These are phyloP conservation scores for barrel medic (Medicago truncatula) DNA, from an alignment of 306 rosid genomes.

Conservation along the genomic window DNA sequence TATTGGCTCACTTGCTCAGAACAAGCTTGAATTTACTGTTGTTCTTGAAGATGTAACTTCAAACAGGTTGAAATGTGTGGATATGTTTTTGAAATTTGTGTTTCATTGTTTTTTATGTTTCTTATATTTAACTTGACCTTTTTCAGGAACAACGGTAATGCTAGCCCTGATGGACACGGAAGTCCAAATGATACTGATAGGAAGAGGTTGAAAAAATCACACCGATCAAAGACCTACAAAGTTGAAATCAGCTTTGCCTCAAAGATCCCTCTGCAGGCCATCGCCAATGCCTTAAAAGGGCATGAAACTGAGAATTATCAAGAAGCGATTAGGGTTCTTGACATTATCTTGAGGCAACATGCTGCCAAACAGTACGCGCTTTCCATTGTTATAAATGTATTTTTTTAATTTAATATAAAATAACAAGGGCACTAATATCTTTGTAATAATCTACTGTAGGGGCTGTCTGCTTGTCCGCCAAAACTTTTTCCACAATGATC, in stretches of 20 bases:
- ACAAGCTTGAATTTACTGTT: constrained; percentile 83
- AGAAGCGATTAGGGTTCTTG: constrained; percentile 88
- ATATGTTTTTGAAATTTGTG: neutral
- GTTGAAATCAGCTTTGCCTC: constrained; percentile 92
- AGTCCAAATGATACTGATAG: constrained; percentile 70
- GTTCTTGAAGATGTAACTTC: constrained; percentile 75
- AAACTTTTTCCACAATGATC: constrained; percentile 78
- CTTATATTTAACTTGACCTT: neutral
- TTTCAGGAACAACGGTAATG: constrained; percentile 67
- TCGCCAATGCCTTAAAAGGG: constrained; percentile 78
- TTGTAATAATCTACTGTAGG: constrained; percentile 52
- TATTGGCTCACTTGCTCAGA: constrained; percentile 79
- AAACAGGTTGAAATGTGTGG: constrained; percentile 54
- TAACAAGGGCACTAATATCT: neutral
- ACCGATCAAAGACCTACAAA: constrained; percentile 64
- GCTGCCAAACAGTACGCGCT: constrained; percentile 85
- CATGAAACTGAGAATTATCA: constrained; percentile 85
- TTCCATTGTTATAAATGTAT: neutral
- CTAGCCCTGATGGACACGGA: constrained; percentile 61
- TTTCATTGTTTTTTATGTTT: neutral
- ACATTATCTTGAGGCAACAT: constrained; percentile 85
- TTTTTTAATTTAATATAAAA: neutral
- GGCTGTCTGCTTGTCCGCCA: constrained; percentile 96
- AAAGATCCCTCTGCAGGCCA: constrained; percentile 81
- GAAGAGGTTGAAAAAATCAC: constrained; percentile 74